Evolutionary conservation across 2,329 filamentous ascomycete genomes (phyloP).

Genomic region (Tricladium varicosporioides): DNA sequence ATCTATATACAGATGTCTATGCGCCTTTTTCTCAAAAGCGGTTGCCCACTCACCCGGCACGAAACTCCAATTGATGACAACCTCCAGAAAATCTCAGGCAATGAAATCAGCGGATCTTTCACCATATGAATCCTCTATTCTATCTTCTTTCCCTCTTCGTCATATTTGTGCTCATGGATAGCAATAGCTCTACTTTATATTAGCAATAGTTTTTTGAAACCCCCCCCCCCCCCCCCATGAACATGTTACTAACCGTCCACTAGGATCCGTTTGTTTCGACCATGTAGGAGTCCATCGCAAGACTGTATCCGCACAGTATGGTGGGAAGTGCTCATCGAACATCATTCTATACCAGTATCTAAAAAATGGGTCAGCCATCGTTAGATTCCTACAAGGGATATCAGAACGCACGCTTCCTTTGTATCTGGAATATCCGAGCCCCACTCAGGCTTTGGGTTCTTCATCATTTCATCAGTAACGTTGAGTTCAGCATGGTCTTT

Average conservation of each 20-base stretch:
- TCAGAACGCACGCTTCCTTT: slow-evolving; percentile 78
- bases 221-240: no score
- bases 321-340: slow-evolving; percentile 99
- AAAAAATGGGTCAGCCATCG: slow-evolving; percentile 14
- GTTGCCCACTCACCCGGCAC: no score
- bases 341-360: slow-evolving; percentile 97
- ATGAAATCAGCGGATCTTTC: no score
- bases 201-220: slow-evolving; percentile 4
- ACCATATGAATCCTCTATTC: no score
- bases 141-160: slow-evolving; percentile 32
- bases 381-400: not conserved
- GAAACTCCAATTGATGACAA: no score
- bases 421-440: slow-evolving; percentile 87
- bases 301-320: slow-evolving; percentile 86
- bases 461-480: slow-evolving; percentile 96
- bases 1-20: no score
- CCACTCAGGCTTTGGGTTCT: slow-evolving; percentile 97
- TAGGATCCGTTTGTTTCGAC: slow-evolving; percentile 95
- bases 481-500: slow-evolving; percentile 91
- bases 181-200: slow-evolving; percentile 63
- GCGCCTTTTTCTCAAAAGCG: no score
- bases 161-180: slow-evolving; percentile 74
- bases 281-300: slow-evolving; percentile 97
- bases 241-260: slow-evolving; percentile 61
- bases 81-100: no score